Evolutionary conservation across 2,329 filamentous ascomycete genomes (phyloP).

Genomic region (Talaromyces sp.): DNA sequence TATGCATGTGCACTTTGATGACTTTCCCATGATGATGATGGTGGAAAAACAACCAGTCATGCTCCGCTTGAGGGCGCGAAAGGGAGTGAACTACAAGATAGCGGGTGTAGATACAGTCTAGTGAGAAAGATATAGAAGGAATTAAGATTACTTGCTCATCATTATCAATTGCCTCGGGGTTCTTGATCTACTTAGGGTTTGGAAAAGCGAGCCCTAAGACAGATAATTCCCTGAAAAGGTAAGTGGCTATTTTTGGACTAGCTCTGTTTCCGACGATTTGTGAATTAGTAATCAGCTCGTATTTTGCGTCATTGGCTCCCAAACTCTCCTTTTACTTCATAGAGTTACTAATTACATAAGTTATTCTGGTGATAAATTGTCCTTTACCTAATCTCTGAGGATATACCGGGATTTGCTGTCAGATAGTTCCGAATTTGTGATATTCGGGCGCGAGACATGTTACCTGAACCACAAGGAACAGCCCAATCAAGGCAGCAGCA

Average conservation of each 20-base stretch:
- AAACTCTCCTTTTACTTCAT: neutral
- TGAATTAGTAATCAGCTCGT: neutral
- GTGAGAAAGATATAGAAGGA: neutral
- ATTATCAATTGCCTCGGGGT: neutral
- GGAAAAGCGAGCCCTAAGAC: neutral
- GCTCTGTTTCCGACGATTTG: neutral
- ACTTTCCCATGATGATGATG: conserved; percentile 6
- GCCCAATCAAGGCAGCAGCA: neutral
- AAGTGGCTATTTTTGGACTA: neutral
- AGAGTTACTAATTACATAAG: neutral
- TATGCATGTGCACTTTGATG: neutral
- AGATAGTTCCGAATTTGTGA: too few species aligned
- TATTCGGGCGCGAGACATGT: neutral
- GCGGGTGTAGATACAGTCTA: neutral
- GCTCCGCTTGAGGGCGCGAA: neutral
- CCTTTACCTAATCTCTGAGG: too few species aligned
- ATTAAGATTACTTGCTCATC: neutral
- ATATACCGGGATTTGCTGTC: too few species aligned
- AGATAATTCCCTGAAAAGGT: neutral
- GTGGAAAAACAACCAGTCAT: neutral
- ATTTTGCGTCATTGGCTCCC: neutral
- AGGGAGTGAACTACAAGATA: neutral
- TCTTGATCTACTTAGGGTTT: neutral
- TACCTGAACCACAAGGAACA: neutral
- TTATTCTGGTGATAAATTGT: neutral